phyloP scores from a whole-genome alignment of 176 grass and related monocot genomes.

The Ananas comosus region DNA sequence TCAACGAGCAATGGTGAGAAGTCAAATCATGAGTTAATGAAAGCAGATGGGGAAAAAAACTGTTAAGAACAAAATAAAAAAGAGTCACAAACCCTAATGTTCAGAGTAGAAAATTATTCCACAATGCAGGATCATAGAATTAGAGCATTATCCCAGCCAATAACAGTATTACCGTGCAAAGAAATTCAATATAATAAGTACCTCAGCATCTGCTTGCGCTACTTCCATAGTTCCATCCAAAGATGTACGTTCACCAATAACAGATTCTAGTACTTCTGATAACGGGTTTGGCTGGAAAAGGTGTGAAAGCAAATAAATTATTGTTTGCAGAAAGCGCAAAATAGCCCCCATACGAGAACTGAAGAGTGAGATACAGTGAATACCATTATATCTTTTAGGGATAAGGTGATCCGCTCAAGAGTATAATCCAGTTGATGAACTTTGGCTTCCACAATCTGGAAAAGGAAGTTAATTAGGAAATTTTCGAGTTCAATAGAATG shows the following conservation, averaged over 20 bases:
- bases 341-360: not conserved
- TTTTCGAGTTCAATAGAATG: constrained; percentile 2
- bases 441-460: constrained; percentile 63
- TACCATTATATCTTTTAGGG: constrained; percentile 83
- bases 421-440: constrained; percentile 57
- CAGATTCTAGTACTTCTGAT: constrained; percentile 50
- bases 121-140: not conserved
- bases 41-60: too few species aligned
- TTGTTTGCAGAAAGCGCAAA: constrained; percentile 5
- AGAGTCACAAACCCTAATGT: not conserved
- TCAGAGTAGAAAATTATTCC: not conserved
- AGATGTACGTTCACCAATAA: constrained; percentile 50
- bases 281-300: constrained; percentile 44
- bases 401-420: constrained; percentile 71
- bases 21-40: not conserved
- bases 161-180: not conserved
- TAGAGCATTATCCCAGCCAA: too few species aligned
- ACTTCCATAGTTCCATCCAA: constrained; percentile 62
- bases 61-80: too few species aligned
- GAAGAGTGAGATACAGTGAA: not conserved
- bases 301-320: constrained; percentile 12
- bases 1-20: not conserved
- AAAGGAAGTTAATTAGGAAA: constrained; percentile 10
- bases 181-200: constrained; percentile 13
- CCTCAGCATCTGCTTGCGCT: constrained; percentile 65